Base-by-base conservation (phyloP, 2,329 filamentous ascomycete species). In the Pyricularia sp. region DNA sequence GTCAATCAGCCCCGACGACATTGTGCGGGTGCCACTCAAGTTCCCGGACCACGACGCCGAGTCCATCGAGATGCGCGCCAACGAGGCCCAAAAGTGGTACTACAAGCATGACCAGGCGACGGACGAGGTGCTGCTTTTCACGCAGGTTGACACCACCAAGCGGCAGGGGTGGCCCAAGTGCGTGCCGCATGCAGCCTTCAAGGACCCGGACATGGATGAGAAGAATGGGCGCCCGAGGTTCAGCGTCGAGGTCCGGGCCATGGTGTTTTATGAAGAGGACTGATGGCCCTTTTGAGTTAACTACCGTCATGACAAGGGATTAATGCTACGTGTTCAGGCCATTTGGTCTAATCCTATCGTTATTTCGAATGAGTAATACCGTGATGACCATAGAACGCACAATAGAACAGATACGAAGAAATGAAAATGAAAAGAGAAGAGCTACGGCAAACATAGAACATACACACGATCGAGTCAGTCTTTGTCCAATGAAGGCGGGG, bases 161-260 rank as follows among this genome's bases (percentile, higher is more conserved):
- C 81, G 83, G 73, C 74, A 75, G 36, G 80, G 81, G 71, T 83
- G 82, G n/a, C 82, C 84, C 7, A 80, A 84, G 2, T 76, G 85
- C 23, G 81, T 83, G 23, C 83, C 85, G 36, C 86, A 88, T 73
- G 81, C 80, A 33, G 83, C 85, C 0, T 87, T 88, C 77, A 78
- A 79, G 66, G 81, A 87, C 73, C 76, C 79, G 1, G 81, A 31
- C 10, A 70, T 75, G 67, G 72, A 79, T n/a, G 80, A 81, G 26
- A 79, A 78, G 64, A 74, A 77, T 4, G 77, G 77, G 70, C 73
- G 76, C 68, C 74, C 78, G 42, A 78, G 85, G 70, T 81, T 86
- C 78, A 88, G 85, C 75, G 84, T 88, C 70, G 86, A 88, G 76
- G 78, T 87, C 4, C 74, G 85, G 70, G 79, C 81, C 2, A 76